Evolutionary conservation across 2,329 filamentous ascomycete genomes (phyloP).

Genomic region (Hymenoscyphus albidus): DNA sequence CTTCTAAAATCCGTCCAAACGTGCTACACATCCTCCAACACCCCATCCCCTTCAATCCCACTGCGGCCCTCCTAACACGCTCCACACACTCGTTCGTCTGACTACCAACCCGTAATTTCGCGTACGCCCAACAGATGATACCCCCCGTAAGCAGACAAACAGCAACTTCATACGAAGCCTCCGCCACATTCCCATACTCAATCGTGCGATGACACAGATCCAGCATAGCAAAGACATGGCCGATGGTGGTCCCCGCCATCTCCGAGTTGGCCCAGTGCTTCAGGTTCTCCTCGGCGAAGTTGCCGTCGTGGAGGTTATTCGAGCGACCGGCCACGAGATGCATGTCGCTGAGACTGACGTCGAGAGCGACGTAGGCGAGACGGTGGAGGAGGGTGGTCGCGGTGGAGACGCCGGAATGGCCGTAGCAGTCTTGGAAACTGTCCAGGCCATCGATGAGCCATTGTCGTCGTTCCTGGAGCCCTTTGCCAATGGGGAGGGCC

Average conservation of each 20-base stretch:
- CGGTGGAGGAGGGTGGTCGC: constrained; percentile 25
- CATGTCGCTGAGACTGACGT: constrained; percentile 30
- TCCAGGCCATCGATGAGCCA: constrained; percentile 31
- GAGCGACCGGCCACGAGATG: constrained; percentile 31
- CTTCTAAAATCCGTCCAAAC: constrained; percentile 30
- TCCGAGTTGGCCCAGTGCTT: constrained; percentile 30
- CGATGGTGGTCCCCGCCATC: constrained; percentile 27
- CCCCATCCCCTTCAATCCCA: constrained; percentile 26
- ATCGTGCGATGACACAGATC: constrained; percentile 23
- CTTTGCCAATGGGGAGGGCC: constrained; percentile 28
- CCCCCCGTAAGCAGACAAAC: constrained; percentile 30
- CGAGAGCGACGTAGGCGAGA: constrained; percentile 28
- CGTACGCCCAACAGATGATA: constrained; percentile 32
- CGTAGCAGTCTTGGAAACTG: constrained; percentile 29
- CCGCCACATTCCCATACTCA: constrained; percentile 16
- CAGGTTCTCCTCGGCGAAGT: constrained; percentile 31
- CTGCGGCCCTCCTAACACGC: constrained; percentile 22
- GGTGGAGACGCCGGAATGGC: constrained; percentile 10
- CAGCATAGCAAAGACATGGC: constrained; percentile 27
- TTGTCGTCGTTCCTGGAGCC: constrained; percentile 23
- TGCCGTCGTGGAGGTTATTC: constrained; percentile 24
- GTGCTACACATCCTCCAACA: constrained; percentile 31
- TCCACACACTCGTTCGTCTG: constrained; percentile 19
- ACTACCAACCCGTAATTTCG: constrained; percentile 21
- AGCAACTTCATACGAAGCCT: constrained; percentile 26